phyloP scores from a whole-genome alignment of 1,139 yeast species.

The Sugiyamaella grinbergsii region DNA sequence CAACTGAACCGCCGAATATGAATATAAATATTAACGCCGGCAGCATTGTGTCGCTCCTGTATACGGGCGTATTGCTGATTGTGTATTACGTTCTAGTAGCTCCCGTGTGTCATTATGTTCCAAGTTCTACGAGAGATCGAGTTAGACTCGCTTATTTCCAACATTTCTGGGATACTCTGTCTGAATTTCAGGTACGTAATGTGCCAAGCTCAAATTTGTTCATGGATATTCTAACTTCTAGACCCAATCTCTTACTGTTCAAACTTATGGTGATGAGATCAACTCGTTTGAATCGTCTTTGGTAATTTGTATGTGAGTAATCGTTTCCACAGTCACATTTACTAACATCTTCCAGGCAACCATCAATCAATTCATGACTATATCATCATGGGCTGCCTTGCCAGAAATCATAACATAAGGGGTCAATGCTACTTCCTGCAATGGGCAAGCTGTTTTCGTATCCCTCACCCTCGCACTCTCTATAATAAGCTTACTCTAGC shows the following conservation, averaged over 20 bases:
- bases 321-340: not conserved
- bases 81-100: conserved; percentile 9
- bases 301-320: conserved; percentile 23
- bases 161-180: conserved; percentile 14
- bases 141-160: conserved; percentile 6
- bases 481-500: conserved; percentile 28
- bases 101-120: conserved; percentile 10
- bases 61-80: conserved; percentile 5
- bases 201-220: no score
- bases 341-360: conserved; percentile 43
- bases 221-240: not conserved
- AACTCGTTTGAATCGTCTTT: conserved; percentile 28
- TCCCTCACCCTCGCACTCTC: conserved; percentile 33
- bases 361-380: conserved; percentile 61
- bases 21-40: conserved; percentile 3
- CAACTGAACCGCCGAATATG: not conserved
- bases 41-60: not conserved
- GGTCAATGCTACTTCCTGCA: conserved; percentile 35
- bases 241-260: conserved; percentile 4
- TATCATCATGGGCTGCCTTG: conserved; percentile 51
- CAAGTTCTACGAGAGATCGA: not conserved
- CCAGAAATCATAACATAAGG: conserved; percentile 36
- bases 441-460: conserved; percentile 35
- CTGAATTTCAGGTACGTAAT: conserved; percentile 10
- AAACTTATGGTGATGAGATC: conserved; percentile 28